Percentiles rank a stretch among this genome's conserved stretches.
Evolutionary conservation across 192 early-diverging fungal genomes (phyloP).

Genomic region (Backusella mclennaniae): DNA sequence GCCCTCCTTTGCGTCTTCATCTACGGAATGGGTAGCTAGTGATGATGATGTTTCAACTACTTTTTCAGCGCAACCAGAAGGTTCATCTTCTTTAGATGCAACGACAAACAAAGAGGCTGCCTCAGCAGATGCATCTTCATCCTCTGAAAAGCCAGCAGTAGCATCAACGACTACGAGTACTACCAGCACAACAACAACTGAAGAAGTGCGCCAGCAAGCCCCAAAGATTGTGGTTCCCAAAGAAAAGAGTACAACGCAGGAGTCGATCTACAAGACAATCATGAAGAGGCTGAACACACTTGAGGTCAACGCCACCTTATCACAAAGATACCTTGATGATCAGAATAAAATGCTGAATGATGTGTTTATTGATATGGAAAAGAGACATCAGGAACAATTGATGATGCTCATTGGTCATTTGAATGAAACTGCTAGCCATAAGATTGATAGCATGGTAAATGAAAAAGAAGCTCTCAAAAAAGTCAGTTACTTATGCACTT

Average conservation of each 20-base stretch:
- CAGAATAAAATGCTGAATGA: conserved; percentile 72
- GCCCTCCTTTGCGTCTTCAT: not conserved
- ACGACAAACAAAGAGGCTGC: not conserved
- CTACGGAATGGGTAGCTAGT: not conserved
- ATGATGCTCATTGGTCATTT: conserved; percentile 64
- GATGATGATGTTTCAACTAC: not conserved
- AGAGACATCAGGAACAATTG: conserved; percentile 61
- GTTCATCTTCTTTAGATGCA: not conserved
- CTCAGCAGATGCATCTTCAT: not conserved
- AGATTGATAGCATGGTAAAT: conserved; percentile 60
- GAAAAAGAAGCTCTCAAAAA: not conserved
- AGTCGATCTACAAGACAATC: conserved; percentile 89
- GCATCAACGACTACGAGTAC: not conserved
- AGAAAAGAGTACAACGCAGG: conserved; percentile 49
- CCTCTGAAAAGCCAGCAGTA: not conserved
- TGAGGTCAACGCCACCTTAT: conserved; percentile 78
- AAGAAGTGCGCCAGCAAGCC: not conserved
- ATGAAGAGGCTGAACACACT: conserved; percentile 77
- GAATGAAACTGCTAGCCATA: conserved; percentile 60
- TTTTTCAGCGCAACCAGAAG: not conserved
- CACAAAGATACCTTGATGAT: conserved; percentile 73
- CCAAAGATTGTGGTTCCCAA: not conserved
- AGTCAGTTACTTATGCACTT: no score
- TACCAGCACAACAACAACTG: not conserved
- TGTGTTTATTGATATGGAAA: conserved; percentile 56